Evolutionary conservation across 768 basidiomycete genomes (phyloP).

Genomic region (Russula sp.): DNA sequence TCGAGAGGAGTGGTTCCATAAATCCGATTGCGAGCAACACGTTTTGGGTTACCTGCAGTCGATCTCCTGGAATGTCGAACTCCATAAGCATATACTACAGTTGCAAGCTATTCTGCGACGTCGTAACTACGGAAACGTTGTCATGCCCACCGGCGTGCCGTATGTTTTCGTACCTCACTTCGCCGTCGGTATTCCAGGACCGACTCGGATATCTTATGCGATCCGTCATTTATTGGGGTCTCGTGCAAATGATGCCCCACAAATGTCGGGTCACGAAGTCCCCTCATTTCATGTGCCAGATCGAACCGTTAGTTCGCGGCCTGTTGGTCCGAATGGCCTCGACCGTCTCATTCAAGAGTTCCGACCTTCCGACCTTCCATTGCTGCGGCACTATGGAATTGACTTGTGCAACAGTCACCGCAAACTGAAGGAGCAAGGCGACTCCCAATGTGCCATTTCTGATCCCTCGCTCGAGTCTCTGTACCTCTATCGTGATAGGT

Average conservation of each 20-base stretch:
- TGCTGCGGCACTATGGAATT: conserved; percentile 7
- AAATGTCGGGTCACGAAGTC: too few relatives aligned
- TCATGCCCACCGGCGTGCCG: background rate
- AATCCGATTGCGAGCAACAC: background rate
- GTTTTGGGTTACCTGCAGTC: background rate
- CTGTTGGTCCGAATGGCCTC: background rate
- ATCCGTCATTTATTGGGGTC: background rate
- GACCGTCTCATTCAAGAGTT: conserved; percentile 3
- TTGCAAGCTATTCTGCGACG: background rate
- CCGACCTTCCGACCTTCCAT: background rate
- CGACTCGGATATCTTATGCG: background rate
- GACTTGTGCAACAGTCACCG: background rate
- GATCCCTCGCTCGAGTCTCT: too few relatives aligned
- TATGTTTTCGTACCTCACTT: background rate
- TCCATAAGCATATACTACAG: background rate
- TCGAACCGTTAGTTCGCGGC: too few relatives aligned
- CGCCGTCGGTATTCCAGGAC: background rate
- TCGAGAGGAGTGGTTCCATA: background rate
- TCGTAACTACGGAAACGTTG: background rate
- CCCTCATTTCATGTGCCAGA: background rate
- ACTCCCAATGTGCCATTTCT: background rate
- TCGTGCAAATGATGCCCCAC: background rate
- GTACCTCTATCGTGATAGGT: background rate
- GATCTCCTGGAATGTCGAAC: background rate
- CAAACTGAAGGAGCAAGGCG: background rate